Evolutionary conservation across 2,329 filamentous ascomycete genomes (phyloP).

Genomic region (Colletotrichum endophyticum): DNA sequence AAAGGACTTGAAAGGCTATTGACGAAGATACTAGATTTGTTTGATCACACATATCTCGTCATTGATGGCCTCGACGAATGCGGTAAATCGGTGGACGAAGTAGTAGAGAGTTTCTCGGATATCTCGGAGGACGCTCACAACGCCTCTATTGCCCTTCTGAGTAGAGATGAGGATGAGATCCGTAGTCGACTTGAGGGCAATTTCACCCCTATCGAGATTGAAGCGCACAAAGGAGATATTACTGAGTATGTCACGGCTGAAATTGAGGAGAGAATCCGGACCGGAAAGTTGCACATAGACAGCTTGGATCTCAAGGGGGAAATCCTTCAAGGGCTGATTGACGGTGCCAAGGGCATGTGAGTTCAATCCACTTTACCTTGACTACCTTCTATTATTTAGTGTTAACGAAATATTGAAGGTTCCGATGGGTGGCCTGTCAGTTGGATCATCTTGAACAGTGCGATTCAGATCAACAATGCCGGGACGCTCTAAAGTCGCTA

Average conservation of each 20-base stretch:
- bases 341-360: not conserved
- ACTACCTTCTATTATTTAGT: not conserved
- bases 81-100: not conserved
- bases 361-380: no score
- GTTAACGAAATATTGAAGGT: not conserved
- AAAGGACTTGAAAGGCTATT: rapidly evolving
- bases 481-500: not conserved
- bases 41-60: not conserved
- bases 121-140: not conserved
- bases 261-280: not conserved
- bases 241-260: not conserved
- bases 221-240: not conserved
- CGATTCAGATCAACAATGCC: not conserved
- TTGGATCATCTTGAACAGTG: not conserved
- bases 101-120: not conserved
- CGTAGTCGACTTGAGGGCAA: not conserved
- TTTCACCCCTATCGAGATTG: not conserved
- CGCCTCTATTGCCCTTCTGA: not conserved
- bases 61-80: not conserved
- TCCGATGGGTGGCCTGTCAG: conserved; percentile 7
- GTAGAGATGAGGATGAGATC: not conserved
- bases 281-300: not conserved
- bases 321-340: not conserved
- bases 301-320: not conserved
- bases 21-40: not conserved